Conservation (phyloP, 495 filamentous ascomycete species). For the Neurospora sublineolata region DNA sequence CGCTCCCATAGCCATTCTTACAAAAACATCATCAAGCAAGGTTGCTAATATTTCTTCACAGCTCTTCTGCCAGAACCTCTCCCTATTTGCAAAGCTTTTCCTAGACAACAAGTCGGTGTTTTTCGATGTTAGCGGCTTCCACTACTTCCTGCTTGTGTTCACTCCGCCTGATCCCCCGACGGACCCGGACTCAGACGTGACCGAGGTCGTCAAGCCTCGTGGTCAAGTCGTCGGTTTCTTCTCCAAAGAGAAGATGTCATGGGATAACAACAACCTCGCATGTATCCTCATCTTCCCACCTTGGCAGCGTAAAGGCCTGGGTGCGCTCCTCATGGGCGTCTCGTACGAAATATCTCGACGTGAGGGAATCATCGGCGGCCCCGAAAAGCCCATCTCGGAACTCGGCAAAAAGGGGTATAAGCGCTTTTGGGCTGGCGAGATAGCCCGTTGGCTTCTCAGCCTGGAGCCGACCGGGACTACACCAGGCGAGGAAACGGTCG, state of each 20-base stretch:
- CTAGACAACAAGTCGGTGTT: constrained; percentile 97
- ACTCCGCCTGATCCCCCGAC: constrained; percentile 36
- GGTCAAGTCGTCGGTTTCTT: constrained; percentile 82
- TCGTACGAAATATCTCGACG: constrained; percentile 85
- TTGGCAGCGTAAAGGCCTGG: constrained; percentile 82
- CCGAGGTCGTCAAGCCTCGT: constrained; percentile 9
- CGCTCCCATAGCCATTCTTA: neutral
- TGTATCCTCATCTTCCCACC: constrained; percentile 96
- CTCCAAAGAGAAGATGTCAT: constrained; percentile 95
- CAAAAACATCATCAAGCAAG: neutral
- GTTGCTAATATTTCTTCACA: constrained; percentile 23
- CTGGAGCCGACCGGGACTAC: constrained; percentile 20
- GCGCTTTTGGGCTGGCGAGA: constrained; percentile 71
- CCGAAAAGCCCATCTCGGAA: constrained; percentile 84
- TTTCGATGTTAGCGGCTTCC: constrained; percentile 89
- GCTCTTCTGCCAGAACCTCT: constrained; percentile 90
- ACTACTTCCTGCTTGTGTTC: constrained; percentile 81
- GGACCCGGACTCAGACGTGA: constrained; percentile 8
- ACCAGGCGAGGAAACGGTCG: constrained; percentile 17
- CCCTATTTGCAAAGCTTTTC: constrained; percentile 94
- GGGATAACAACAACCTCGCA: constrained; percentile 96
- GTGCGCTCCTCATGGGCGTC: constrained; percentile 81
- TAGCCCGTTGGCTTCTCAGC: constrained; percentile 51
- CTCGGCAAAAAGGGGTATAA: constrained; percentile 70
- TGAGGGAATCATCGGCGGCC: constrained; percentile 77